A percentile compares a stretch with the other conserved stretches of the same genome.
Evolutionary conservation across 495 filamentous ascomycete species (phyloP).

Genomic region (Xylaria longipes): DNA sequence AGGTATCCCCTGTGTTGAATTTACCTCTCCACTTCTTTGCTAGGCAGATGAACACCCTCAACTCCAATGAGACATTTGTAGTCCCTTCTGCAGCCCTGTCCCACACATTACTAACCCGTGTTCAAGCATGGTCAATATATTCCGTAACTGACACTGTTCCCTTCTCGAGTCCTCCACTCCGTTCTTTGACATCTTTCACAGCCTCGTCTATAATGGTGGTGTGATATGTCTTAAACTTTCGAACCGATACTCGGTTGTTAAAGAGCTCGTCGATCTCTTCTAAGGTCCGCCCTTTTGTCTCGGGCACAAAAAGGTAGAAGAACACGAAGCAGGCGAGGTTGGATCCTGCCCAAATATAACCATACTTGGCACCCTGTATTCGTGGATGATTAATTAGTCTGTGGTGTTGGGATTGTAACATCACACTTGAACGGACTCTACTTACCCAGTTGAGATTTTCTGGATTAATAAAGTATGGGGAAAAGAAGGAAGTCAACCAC

Average conservation of each 20-base stretch:
- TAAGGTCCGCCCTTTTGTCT: slow-evolving; percentile 62
- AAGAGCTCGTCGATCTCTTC: slow-evolving; percentile 64
- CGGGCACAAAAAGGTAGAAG: slow-evolving; percentile 54
- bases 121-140: slow-evolving; percentile 21
- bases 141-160: slow-evolving; percentile 19
- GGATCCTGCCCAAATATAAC: slow-evolving; percentile 59
- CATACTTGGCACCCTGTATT: slow-evolving; percentile 50
- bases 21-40: not conserved
- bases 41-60: not conserved
- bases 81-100: not conserved
- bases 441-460: slow-evolving; percentile 54
- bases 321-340: slow-evolving; percentile 54
- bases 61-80: not conserved
- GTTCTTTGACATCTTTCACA: slow-evolving; percentile 40
- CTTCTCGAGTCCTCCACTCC: slow-evolving; percentile 19
- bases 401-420: not conserved
- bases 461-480: slow-evolving; percentile 59
- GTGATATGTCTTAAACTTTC: slow-evolving; percentile 46
- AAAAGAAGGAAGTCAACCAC: slow-evolving; percentile 53
- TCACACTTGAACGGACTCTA: not conserved
- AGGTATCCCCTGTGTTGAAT: not conserved
- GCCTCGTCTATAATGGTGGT: slow-evolving; percentile 45
- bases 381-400: not conserved
- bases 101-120: not conserved
- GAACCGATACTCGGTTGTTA: slow-evolving; percentile 44